Evolutionary conservation across 2,329 filamentous ascomycete genomes (phyloP).

Genomic region (Aspergillus quadricinctus): DNA sequence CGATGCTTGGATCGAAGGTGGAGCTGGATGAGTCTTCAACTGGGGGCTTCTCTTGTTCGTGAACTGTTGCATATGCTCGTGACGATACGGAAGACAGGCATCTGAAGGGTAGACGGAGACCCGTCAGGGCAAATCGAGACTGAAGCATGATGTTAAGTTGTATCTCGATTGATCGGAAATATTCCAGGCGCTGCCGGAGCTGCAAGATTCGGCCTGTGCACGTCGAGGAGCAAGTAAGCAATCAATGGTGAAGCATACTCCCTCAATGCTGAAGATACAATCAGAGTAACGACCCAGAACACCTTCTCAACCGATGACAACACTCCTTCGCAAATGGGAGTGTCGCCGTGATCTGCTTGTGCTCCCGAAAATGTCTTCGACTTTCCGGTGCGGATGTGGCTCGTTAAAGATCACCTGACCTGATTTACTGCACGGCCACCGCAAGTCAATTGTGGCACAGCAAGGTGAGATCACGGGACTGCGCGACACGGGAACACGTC

Average conservation of each 20-base stretch:
- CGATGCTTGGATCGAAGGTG: constrained; percentile 32
- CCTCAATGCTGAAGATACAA: background rate
- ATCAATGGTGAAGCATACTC: constrained; percentile 13
- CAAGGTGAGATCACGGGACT: constrained; percentile 12
- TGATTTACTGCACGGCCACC: constrained; percentile 18
- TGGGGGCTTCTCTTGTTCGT: constrained; percentile 30
- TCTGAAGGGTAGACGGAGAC: constrained; percentile 46
- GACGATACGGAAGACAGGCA: constrained; percentile 41
- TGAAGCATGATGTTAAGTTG: constrained; percentile 55
- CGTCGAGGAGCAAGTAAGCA: background rate
- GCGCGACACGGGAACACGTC: constrained; percentile 40
- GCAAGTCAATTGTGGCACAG: background rate
- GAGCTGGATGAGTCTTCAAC: constrained; percentile 30
- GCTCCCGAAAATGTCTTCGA: constrained; percentile 21
- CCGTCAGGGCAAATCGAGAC: constrained; percentile 57
- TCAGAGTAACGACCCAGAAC: background rate
- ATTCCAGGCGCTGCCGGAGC: background rate
- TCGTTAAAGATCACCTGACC: constrained; percentile 12
- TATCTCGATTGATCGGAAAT: background rate
- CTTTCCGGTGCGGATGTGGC: constrained; percentile 11
- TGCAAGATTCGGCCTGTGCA: background rate
- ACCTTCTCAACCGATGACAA: constrained; percentile 5
- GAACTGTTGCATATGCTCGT: constrained; percentile 52
- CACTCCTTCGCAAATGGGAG: constrained; percentile 7
- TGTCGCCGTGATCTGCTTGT: constrained; percentile 6